Conservation (phyloP, 208 protist genomes). For the Acanthamoeba lugdunensis region DNA sequence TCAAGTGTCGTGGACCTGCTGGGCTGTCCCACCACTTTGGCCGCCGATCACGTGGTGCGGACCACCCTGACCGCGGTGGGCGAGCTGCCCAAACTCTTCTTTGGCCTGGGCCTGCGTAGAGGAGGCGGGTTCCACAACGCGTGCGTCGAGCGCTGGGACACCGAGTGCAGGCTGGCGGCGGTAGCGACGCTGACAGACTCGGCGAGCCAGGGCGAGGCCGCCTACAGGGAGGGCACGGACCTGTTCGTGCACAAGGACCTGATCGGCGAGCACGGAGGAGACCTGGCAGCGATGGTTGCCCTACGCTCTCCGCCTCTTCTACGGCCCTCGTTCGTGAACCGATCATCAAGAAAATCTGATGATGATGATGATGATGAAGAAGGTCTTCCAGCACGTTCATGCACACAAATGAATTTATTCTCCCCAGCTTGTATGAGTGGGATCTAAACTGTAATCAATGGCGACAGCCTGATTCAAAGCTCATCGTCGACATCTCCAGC, state of each 20-base stretch:
- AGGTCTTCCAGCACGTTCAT: too few relatives aligned
- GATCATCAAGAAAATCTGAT: too few relatives aligned
- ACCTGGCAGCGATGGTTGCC: constrained; percentile 18
- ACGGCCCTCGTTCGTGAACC: background rate
- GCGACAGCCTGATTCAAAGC: too few relatives aligned
- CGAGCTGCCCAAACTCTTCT: background rate
- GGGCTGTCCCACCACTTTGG: background rate
- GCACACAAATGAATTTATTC: too few relatives aligned
- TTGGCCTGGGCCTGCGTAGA: background rate
- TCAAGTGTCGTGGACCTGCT: background rate
- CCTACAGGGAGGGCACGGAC: background rate
- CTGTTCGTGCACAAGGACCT: constrained; percentile 24
- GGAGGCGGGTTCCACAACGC: background rate
- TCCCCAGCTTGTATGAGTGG: too few relatives aligned
- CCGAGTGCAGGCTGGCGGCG: background rate
- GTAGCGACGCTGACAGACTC: background rate
- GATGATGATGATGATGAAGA: too few relatives aligned
- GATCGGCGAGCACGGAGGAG: background rate
- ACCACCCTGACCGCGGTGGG: background rate
- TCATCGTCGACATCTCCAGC: too few relatives aligned
- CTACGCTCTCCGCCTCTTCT: background rate
- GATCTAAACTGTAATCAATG: too few relatives aligned
- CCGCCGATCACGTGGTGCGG: background rate
- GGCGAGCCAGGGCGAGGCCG: background rate
- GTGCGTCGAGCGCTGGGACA: background rate